phyloP scores from a whole-genome alignment of 371 early-diverging fungal species.

The Rhizopus delemar region DNA sequence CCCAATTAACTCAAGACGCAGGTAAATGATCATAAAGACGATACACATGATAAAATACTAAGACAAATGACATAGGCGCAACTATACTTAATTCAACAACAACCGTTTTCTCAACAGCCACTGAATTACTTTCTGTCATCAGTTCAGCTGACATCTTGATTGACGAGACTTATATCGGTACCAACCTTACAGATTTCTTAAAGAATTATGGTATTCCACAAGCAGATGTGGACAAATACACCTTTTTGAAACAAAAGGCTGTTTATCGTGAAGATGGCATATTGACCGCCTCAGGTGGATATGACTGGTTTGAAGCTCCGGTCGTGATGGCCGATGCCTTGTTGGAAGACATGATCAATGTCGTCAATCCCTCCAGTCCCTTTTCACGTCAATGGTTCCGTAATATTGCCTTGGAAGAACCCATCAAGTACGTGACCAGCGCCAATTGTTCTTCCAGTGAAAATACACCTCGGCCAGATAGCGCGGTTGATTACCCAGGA shows the following conservation, averaged over 20 bases:
- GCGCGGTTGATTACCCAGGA: constrained; percentile 50
- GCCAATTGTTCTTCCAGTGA: constrained; percentile 61
- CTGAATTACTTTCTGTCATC: constrained; percentile 57
- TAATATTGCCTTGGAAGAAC: constrained; percentile 60
- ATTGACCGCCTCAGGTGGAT: constrained; percentile 60
- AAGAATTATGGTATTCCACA: constrained; percentile 56
- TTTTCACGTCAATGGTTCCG: constrained; percentile 64
- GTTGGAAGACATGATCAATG: constrained; percentile 70
- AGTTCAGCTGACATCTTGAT: constrained; percentile 69
- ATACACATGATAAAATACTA: background rate
- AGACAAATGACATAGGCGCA: constrained; percentile 8
- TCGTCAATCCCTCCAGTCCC: constrained; percentile 61
- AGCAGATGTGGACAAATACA: constrained; percentile 44
- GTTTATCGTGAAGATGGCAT: constrained; percentile 73
- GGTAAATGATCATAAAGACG: constrained; percentile 32
- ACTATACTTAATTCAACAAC: constrained; percentile 14
- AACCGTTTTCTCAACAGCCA: constrained; percentile 37
- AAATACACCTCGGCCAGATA: constrained; percentile 48
- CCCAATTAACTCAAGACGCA: constrained; percentile 63
- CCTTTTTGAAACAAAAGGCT: constrained; percentile 63
- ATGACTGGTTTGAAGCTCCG: constrained; percentile 73
- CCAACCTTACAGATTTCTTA: constrained; percentile 49
- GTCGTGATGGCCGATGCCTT: constrained; percentile 70
- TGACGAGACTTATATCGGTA: constrained; percentile 67
- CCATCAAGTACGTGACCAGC: constrained; percentile 46